Base-by-base conservation (phyloP, 2,329 filamentous ascomycete species). In the Mariannaea elegans region DNA sequence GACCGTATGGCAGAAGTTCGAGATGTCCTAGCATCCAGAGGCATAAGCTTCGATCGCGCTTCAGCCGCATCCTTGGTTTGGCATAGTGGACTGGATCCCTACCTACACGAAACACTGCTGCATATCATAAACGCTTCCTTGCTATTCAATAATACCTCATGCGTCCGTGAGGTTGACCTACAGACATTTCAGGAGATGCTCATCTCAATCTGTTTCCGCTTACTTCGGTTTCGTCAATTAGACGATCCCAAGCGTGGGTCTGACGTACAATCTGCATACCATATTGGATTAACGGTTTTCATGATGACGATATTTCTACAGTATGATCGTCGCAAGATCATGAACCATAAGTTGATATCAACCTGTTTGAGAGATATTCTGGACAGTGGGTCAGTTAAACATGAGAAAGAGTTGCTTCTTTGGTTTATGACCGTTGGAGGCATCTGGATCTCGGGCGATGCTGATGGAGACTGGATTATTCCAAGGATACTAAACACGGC, bases 401-500 rank as follows among this genome's bases (percentile, higher is more conserved):
- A 32, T 21, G 31, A 62, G 12, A 18, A 34, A 14, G 29, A 50
- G 12, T 21, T 62, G 6, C 10, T 46, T 8, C 53, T 65, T 44
- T 65, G 62, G 62, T 27, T 58, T 2, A 32, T 46, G 12, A 50
- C 60, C 7, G 18, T 65, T 12, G 56, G 62, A 24, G 56, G 51
- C 7, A 48, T 63, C 32, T 65, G 62, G 62, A 36, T 47, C n/a
- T 47, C 42, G 2, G 54, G 32, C 6, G 49, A 55, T 29, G 29
- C n/a, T 4, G 34, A 52, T 29, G 29, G 38, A 18, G 50, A 31
- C 21, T 56, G 56, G 53, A 10, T 61, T 46, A 7, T 38, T 24
- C 23, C 42, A 19, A 54, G 14, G 18, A n/a, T 59, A 21, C 18
- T 21, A 9, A 19, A 3, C 18, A 10, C 31, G 6, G 29, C 48